A percentile compares a stretch with the other conserved stretches of the same genome.
Evolutionary conservation across 208 protist genomes (phyloP).

Genomic region (Trichomonas vaginalis): DNA sequence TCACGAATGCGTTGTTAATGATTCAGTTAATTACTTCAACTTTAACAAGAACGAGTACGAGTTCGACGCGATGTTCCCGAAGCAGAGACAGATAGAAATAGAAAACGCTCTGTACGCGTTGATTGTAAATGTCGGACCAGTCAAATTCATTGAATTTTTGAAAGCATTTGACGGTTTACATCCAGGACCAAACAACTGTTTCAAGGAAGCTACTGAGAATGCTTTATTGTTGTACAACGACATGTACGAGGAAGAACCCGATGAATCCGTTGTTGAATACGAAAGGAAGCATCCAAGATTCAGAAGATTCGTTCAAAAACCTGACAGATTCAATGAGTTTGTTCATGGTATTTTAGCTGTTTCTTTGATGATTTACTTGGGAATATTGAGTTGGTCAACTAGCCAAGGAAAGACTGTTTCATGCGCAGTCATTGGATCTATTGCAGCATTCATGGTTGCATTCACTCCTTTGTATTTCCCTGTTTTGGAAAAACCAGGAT

Average conservation of each 20-base stretch:
- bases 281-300: not conserved
- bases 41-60: not conserved
- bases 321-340: not conserved
- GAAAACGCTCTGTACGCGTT: not conserved
- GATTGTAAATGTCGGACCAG: not conserved
- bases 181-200: not conserved
- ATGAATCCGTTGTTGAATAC: not conserved
- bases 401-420: not conserved
- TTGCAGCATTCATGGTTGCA: not conserved
- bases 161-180: not conserved
- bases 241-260: not conserved
- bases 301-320: not conserved
- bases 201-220: not conserved
- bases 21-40: not conserved
- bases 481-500: not conserved
- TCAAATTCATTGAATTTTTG: not conserved
- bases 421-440: not conserved
- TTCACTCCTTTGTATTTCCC: not conserved
- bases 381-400: not conserved
- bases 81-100: not conserved
- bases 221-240: not conserved
- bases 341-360: not conserved
- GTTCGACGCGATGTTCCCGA: not conserved
- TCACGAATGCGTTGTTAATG: not conserved
- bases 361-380: not conserved